phyloP scores from a whole-genome alignment of 2,329 filamentous ascomycete species.

The Diaporthe aspalathi region DNA sequence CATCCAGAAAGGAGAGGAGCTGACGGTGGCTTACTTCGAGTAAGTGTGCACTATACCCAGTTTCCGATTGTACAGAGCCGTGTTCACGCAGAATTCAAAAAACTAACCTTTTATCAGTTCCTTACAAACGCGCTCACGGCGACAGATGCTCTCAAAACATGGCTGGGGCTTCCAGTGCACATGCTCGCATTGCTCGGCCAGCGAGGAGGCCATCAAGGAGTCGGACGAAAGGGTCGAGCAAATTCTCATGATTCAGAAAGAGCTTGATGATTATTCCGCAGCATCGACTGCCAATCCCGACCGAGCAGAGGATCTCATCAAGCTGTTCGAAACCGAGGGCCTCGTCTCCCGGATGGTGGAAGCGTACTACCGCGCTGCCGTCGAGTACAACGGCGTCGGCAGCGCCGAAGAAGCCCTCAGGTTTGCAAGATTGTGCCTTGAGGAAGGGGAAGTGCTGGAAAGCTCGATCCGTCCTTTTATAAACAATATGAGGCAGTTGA shows the following conservation, averaged over 20 bases:
- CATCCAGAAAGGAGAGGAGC: constrained; percentile 54
- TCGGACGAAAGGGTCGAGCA: constrained; percentile 50
- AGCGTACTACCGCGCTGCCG: constrained; percentile 53
- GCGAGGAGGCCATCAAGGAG: constrained; percentile 43
- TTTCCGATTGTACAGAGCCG: background rate
- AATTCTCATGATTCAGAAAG: constrained; percentile 47
- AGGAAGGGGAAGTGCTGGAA: constrained; percentile 46
- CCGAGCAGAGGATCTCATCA: constrained; percentile 52
- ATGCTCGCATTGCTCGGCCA: constrained; percentile 50
- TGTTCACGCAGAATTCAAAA: too few species aligned
- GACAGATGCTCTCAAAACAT: constrained; percentile 46
- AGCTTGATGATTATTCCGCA: constrained; percentile 51
- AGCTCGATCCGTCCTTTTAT: constrained; percentile 48
- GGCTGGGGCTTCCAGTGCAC: constrained; percentile 54
- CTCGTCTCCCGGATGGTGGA: constrained; percentile 48
- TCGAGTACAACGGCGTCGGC: constrained; percentile 54
- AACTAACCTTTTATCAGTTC: constrained; percentile 39
- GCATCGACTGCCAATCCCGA: constrained; percentile 45
- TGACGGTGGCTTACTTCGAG: constrained; percentile 57
- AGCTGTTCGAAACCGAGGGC: constrained; percentile 51
- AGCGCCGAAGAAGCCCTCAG: constrained; percentile 46
- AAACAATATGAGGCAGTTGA: constrained; percentile 50
- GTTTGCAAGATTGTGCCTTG: constrained; percentile 47
- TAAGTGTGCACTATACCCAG: constrained; percentile 34
- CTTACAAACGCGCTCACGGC: constrained; percentile 47